These are phyloP conservation scores for Cadophora gregata DNA, from an alignment of 2,329 filamentous ascomycete species.

Conservation along the genomic window DNA sequence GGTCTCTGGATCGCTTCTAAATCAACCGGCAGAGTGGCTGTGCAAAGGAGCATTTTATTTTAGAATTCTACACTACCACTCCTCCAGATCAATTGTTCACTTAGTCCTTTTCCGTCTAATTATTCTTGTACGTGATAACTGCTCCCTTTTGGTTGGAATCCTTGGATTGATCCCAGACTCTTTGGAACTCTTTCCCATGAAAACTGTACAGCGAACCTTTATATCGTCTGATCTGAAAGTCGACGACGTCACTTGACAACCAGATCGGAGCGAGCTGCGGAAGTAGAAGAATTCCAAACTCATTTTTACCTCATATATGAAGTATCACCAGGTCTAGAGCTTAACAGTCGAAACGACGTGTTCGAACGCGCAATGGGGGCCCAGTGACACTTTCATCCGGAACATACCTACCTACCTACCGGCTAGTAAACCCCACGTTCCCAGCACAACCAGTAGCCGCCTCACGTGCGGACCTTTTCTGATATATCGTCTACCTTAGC, in stretches of 20 bases:
- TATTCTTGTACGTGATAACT: not conserved
- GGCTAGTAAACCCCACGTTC: not conserved
- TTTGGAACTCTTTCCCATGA: not conserved
- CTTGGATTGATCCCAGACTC: not conserved
- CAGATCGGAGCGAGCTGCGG: not conserved
- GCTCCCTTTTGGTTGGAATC: too few species aligned
- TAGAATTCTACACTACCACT: not conserved
- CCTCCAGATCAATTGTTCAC: not conserved
- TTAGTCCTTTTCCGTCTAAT: not conserved
- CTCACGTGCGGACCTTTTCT: not conserved
- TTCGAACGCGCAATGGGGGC: not conserved
- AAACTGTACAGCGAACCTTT: not conserved
- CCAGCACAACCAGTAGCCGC: not conserved
- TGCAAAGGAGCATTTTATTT: not conserved
- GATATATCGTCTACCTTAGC: not conserved
- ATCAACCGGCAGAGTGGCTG: constrained; percentile 5
- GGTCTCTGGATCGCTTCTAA: constrained; percentile 1
- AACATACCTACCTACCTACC: not conserved
- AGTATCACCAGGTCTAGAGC: not conserved
- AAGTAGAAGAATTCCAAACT: not conserved
- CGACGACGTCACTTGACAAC: not conserved
- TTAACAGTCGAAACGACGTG: not conserved
- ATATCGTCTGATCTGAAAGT: not conserved
- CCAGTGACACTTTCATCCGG: not conserved
- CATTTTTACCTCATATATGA: not conserved